These are phyloP conservation scores for Raphidocelis subcapitata DNA, from an alignment of 139 green algal species.

Conservation along the genomic window DNA sequence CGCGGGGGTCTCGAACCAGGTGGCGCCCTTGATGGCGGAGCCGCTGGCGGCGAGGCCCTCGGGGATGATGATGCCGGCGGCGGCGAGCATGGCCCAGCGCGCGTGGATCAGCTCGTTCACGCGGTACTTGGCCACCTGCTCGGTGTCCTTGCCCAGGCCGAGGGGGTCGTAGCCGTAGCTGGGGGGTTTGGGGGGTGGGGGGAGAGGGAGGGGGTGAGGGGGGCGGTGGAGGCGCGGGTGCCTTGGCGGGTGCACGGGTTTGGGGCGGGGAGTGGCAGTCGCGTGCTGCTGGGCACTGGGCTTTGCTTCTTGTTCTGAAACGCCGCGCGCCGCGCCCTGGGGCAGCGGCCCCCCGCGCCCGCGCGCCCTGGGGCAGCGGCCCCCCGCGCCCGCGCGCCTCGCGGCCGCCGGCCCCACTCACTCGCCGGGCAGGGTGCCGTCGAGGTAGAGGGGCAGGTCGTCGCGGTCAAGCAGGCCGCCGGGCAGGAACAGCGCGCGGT, in stretches of 20 bases:
- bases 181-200: neutral
- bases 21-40: constrained; percentile 81
- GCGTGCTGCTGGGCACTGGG: neutral
- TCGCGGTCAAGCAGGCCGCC: constrained; percentile 75
- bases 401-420: no score
- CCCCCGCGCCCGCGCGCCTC: no score
- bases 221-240: no score
- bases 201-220: no score
- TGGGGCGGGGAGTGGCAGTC: no score
- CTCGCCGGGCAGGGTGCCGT: constrained; percentile 88
- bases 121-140: constrained; percentile 86
- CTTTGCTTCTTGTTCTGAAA: neutral
- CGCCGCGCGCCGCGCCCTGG: no score
- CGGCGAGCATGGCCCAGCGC: constrained; percentile 97
- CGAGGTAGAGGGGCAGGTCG: constrained; percentile 86
- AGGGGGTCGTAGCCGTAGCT: constrained; percentile 95
- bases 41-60: constrained; percentile 92
- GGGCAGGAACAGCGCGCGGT: constrained; percentile 84
- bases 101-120: constrained; percentile 93
- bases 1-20: constrained; percentile 94
- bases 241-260: no score
- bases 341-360: no score
- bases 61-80: constrained; percentile 94
- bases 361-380: no score
- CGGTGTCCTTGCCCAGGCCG: constrained; percentile 86